A percentile compares a stretch with the other conserved stretches of the same genome.
These are phyloP conservation scores for Fusarium circinatum DNA, from an alignment of 2,329 filamentous ascomycete species.

Conservation along the genomic window DNA sequence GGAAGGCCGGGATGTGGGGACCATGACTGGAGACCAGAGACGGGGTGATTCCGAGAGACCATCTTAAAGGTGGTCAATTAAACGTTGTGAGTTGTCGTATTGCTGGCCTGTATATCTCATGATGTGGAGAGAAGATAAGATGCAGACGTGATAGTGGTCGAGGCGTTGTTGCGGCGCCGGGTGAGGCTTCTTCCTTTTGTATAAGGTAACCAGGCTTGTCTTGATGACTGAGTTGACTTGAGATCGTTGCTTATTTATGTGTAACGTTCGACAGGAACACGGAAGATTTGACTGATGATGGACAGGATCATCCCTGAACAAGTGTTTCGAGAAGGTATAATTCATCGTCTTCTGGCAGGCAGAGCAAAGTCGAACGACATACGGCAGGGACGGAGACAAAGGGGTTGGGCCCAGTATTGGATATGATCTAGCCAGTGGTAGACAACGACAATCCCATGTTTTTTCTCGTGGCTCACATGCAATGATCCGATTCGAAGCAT, in stretches of 20 bases:
- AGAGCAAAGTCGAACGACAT: slow-evolving; percentile 28
- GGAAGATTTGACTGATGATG: slow-evolving; percentile 22
- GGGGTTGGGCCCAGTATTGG: slow-evolving; percentile 6
- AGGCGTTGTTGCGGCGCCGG: slow-evolving; percentile 16
- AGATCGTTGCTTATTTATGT: slow-evolving; percentile 13
- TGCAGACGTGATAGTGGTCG: slow-evolving; percentile 5
- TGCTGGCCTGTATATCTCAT: slow-evolving; percentile 7
- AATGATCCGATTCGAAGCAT: slow-evolving; percentile 1
- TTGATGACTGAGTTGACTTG: neutral
- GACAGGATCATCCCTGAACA: slow-evolving; percentile 15
- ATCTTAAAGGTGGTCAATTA: slow-evolving; percentile 24
- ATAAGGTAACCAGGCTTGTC: neutral
- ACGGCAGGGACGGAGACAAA: slow-evolving; percentile 12
- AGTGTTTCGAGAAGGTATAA: slow-evolving; percentile 18
- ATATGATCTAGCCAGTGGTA: neutral
- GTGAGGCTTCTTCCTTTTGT: slow-evolving; percentile 11
- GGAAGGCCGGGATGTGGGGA: slow-evolving; percentile 43
- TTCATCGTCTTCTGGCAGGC: slow-evolving; percentile 16
- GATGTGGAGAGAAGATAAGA: slow-evolving; percentile 3
- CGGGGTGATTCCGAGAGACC: slow-evolving; percentile 29
- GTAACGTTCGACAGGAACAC: slow-evolving; percentile 27
- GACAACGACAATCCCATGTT: neutral
- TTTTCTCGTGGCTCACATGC: neutral
- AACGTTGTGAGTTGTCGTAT: slow-evolving; percentile 24
- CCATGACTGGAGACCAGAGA: slow-evolving; percentile 34